phyloP scores from a whole-genome alignment of 345 rosid genomes.

The Salix exigua region DNA sequence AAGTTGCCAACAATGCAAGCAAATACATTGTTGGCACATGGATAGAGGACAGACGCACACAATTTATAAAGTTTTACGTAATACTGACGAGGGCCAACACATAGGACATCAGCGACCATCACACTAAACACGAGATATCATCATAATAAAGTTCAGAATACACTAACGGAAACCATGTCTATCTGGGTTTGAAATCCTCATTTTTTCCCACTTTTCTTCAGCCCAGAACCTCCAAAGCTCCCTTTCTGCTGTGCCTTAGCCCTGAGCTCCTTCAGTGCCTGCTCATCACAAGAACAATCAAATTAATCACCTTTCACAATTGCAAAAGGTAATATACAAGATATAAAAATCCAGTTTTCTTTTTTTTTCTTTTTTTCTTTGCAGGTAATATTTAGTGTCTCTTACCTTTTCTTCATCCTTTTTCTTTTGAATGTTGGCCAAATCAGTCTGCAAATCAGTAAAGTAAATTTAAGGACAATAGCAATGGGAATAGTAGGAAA shows the following conservation, averaged over 20 bases:
- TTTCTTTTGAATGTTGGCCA: constrained; percentile 66
- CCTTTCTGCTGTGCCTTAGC: constrained; percentile 86
- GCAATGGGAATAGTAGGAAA: background rate
- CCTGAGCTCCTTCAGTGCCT: constrained; percentile 85
- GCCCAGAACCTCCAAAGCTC: constrained; percentile 77
- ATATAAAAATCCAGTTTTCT: background rate
- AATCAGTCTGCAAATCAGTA: constrained; percentile 38
- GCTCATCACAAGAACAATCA: background rate
- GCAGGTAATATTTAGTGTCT: background rate
- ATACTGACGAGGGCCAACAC: background rate
- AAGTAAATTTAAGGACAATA: background rate
- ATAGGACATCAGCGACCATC: background rate
- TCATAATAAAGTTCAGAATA: background rate
- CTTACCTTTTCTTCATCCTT: constrained; percentile 73
- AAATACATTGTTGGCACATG: background rate
- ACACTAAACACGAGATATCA: background rate
- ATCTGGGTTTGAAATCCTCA: constrained; percentile 27
- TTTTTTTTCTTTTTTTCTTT: too few species aligned
- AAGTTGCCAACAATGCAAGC: background rate
- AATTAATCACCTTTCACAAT: background rate
- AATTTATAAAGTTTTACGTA: background rate
- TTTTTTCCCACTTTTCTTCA: constrained; percentile 94
- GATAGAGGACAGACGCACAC: background rate
- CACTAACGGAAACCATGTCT: background rate
- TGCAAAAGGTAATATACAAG: background rate